These are phyloP conservation scores for Saccharomycopsis malanga DNA, from an alignment of 805 yeast genomes.

Conservation along the genomic window DNA sequence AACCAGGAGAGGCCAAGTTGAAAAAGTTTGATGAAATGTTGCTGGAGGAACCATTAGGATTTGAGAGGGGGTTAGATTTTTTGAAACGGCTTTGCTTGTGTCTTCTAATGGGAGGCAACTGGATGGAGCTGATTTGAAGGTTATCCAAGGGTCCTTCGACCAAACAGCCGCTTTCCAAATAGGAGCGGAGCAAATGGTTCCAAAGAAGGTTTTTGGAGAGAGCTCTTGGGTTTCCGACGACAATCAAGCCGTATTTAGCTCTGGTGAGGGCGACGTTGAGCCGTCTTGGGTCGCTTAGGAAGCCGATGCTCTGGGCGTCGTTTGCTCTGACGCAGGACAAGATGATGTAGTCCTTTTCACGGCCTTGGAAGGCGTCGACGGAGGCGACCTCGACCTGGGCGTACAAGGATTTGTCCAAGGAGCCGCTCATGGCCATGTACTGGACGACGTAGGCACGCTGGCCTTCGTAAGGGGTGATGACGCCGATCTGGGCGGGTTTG, in stretches of 20 bases:
- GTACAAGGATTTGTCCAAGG: constrained; percentile 52
- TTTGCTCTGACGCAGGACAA: constrained; percentile 69
- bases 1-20: neutral
- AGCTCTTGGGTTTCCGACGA: constrained; percentile 80
- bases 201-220: constrained; percentile 65
- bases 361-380: constrained; percentile 72
- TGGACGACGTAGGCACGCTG: constrained; percentile 78
- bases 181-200: constrained; percentile 71
- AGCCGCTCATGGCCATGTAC: constrained; percentile 67
- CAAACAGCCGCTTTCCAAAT: constrained; percentile 75
- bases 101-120: constrained; percentile 1
- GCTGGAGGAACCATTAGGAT: neutral
- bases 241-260: constrained; percentile 73
- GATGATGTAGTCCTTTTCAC: constrained; percentile 64
- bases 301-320: constrained; percentile 67
- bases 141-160: constrained; percentile 87
- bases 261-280: constrained; percentile 85
- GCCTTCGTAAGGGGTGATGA: constrained; percentile 92
- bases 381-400: constrained; percentile 76
- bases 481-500: constrained; percentile 76
- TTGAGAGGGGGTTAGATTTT: neutral
- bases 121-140: constrained; percentile 42
- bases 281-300: constrained; percentile 78
- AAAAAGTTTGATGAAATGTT: neutral
- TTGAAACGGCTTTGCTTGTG: neutral